Evolutionary conservation across 164 flowering plant species (phyloP).

Genomic region (Magnolia officinalis): DNA sequence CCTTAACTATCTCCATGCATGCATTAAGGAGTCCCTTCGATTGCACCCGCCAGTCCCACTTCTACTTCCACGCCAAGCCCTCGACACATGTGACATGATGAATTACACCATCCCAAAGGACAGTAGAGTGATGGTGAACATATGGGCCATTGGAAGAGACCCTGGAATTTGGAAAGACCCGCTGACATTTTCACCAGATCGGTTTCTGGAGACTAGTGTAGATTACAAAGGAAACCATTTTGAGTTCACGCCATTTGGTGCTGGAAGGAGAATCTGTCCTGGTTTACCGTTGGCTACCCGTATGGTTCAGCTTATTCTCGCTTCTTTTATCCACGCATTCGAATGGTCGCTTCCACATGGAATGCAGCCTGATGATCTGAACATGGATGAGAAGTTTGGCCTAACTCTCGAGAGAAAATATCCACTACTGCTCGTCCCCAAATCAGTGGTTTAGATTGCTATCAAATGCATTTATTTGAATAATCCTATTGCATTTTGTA

Average conservation of each 20-base stretch:
- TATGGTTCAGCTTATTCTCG: conserved; percentile 1
- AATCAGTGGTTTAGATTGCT: background rate
- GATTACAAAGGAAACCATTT: conserved; percentile 29
- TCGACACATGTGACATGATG: conserved; percentile 18
- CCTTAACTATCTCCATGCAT: conserved; percentile 23
- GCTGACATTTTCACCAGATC: conserved; percentile 21
- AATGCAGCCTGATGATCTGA: background rate
- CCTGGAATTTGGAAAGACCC: conserved; percentile 23
- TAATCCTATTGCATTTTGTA: no score
- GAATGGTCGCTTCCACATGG: background rate
- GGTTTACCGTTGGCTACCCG: conserved; percentile 23
- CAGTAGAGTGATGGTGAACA: conserved; percentile 20
- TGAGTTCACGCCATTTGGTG: conserved; percentile 28
- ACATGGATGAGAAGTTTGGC: background rate
- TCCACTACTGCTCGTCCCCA: background rate
- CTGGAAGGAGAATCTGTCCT: conserved; percentile 23
- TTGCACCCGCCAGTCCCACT: conserved; percentile 27
- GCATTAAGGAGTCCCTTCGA: conserved; percentile 21
- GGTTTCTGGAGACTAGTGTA: conserved; percentile 17
- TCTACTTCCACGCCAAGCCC: conserved; percentile 22
- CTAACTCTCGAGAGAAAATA: background rate
- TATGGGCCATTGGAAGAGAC: conserved; percentile 27
- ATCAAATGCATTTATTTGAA: no score
- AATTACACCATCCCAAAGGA: conserved; percentile 26
- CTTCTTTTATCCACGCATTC: background rate